phyloP scores from a whole-genome alignment of 1,284 basidiomycete genomes.

The Macrocystidia cucumis region DNA sequence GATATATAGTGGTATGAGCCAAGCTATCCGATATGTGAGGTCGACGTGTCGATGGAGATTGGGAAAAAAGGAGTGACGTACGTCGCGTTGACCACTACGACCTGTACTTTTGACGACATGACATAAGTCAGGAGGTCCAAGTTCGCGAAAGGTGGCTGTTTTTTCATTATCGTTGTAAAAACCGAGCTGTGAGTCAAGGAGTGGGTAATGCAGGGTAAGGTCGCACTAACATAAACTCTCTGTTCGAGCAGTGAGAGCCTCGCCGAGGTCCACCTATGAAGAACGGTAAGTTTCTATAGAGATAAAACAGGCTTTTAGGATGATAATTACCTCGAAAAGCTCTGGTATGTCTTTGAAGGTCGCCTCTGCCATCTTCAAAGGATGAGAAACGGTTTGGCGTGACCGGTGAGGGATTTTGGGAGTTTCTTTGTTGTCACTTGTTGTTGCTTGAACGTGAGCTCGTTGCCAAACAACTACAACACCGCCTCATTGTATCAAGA shows the following conservation, averaged over 20 bases:
- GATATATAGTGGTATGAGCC: slow-evolving; percentile 95
- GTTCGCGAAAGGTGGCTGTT: slow-evolving; percentile 88
- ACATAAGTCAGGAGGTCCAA: slow-evolving; percentile 95
- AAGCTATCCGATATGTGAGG: no score
- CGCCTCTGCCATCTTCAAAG: slow-evolving; percentile 48
- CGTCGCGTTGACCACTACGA: slow-evolving; percentile 77
- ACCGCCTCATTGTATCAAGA: no score
- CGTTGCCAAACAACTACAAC: no score
- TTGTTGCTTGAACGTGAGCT: no score
- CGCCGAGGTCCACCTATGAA: slow-evolving; percentile 81
- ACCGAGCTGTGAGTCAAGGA: not conserved
- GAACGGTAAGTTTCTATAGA: slow-evolving; percentile 1
- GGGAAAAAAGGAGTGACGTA: slow-evolving; percentile 33
- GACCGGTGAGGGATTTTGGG: no score
- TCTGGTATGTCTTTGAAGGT: slow-evolving; percentile 60
- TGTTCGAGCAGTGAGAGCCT: slow-evolving; percentile 84
- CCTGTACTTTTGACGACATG: slow-evolving; percentile 94
- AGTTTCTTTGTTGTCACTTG: no score
- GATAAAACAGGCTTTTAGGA: not conserved
- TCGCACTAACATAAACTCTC: slow-evolving; percentile 87
- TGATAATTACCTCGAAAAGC: slow-evolving; percentile 40
- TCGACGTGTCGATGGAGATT: not conserved
- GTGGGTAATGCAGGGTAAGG: not conserved
- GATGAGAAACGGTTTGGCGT: no score
- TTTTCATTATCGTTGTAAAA: no score